Evolutionary conservation across 2,329 filamentous ascomycete genomes (phyloP), one percentile per base, ranked within the genome.

Genomic region (Xylariaceae sp.): DNA sequence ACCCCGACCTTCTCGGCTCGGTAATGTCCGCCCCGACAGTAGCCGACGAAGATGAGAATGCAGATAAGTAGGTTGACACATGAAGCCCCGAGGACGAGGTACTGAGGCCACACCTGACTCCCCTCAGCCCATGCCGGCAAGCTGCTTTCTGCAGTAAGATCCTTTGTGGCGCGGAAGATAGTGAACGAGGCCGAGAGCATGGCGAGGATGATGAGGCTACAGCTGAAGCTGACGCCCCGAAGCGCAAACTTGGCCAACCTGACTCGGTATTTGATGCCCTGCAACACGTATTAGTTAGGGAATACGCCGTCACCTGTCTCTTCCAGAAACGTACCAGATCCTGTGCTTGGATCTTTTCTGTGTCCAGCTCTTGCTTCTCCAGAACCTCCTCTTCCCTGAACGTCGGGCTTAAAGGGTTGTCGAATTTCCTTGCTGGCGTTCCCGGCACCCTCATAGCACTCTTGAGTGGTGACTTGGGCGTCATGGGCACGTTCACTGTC

Each of bases 211-310:
- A 98, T 95, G 40, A 96, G 72, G 59, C 85, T 90, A 70, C 92
- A 98, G 60, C 86, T 88, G 61, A 98, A 96, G 71, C 90, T 95
- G 64, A 96, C 84, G 36, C 87, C 83, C 45, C 92, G 83, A n/a
- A 98, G 79, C 42, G 94, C 77, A 50, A 96, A 81, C 68, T 98
- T 98, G 48, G 90, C 92, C 61, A 96, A 72, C 29, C 92, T 80
- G 21, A 96, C 89, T 47, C 87, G 78, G 22, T 81, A 81, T 67
- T 95, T 96, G 59, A 94, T 77, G 81, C 84, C 93, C 90, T 94
- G 55, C 29, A 38, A 5, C 4, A 26, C 18, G 34, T 47, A 49
- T 61, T 49, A 57, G 49, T 52, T 58, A 69, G 56, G n/a, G n/a
- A n/a, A n/a, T n/a, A n/a, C n/a, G n/a, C n/a, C n/a, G n/a, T n/a